Percentiles rank a stretch among this genome's conserved stretches.
These are phyloP conservation scores for Rubia occidens DNA, from an alignment of 305 asterid species.

Conservation along the genomic window DNA sequence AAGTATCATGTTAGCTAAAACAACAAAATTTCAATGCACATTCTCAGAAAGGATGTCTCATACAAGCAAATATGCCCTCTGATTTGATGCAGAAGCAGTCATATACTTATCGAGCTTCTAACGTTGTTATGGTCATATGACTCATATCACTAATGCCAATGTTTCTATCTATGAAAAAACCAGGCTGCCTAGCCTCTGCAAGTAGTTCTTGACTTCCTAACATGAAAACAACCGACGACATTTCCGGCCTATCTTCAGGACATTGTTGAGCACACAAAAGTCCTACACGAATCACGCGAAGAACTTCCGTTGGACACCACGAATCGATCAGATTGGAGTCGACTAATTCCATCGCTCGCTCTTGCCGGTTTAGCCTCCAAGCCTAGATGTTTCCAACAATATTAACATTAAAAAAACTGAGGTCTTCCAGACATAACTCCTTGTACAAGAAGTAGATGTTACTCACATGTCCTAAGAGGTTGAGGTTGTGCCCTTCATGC, in stretches of 20 bases:
- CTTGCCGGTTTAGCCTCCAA: slow-evolving; percentile 28
- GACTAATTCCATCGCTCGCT: slow-evolving; percentile 24
- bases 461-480: slow-evolving; percentile 35
- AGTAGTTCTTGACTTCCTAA: slow-evolving; percentile 29
- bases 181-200: slow-evolving; percentile 42
- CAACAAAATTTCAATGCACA: no score
- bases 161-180: slow-evolving; percentile 34
- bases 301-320: slow-evolving; percentile 15
- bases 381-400: slow-evolving; percentile 11
- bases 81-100: no score
- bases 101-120: slow-evolving; percentile 21
- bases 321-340: slow-evolving; percentile 17
- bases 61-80: no score
- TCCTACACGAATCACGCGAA: slow-evolving; percentile 32
- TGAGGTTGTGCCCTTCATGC: slow-evolving; percentile 19
- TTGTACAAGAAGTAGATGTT: neutral
- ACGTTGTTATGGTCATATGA: slow-evolving; percentile 22
- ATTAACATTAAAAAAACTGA: neutral
- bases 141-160: neutral
- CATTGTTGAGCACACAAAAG: slow-evolving; percentile 38
- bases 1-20: no score
- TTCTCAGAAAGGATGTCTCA: no score
- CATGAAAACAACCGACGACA: slow-evolving; percentile 43
- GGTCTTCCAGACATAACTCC: neutral
- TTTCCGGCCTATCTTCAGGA: slow-evolving; percentile 41